Conservation (phyloP, 73 alveolate genomes). For the Paramecium bursaria region DNA sequence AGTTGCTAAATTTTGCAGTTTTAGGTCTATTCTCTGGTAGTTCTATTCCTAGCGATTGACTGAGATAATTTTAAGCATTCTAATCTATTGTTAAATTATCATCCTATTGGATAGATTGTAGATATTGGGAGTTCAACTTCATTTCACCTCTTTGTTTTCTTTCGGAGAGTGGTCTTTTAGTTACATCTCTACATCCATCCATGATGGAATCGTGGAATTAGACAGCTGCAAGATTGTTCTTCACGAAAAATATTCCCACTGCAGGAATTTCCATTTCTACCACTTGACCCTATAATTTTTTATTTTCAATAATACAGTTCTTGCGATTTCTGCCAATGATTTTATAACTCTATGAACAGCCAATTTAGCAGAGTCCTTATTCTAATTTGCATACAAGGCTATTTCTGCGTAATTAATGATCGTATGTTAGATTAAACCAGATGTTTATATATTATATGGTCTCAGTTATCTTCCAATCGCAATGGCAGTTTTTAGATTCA, state of each 20-base stretch:
- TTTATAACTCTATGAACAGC: conserved; percentile 65
- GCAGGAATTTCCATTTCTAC: conserved; percentile 70
- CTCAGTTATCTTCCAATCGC: conserved; percentile 61
- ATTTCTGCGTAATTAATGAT: conserved; percentile 67
- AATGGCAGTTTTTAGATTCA: conserved; percentile 64
- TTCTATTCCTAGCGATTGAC: conserved; percentile 53
- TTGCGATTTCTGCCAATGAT: conserved; percentile 60
- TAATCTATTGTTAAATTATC: conserved; percentile 54
- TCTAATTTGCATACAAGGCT: conserved; percentile 64
- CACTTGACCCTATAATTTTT: conserved; percentile 30
- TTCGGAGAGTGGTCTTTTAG: conserved; percentile 69
- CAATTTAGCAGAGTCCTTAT: conserved; percentile 65
- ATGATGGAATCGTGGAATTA: conserved; percentile 63
- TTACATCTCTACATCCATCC: conserved; percentile 39
- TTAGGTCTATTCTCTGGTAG: conserved; percentile 45
- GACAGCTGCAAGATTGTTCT: conserved; percentile 63
- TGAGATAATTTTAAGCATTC: conserved; percentile 60
- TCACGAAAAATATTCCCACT: conserved; percentile 66
- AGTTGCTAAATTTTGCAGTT: conserved; percentile 9
- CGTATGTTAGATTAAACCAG: conserved; percentile 57
- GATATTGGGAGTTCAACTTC: conserved; percentile 42
- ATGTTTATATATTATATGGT: conserved; percentile 63
- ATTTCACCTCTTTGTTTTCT: conserved; percentile 66
- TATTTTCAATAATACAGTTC: conserved; percentile 44
- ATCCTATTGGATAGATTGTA: conserved; percentile 31